A percentile compares a stretch with the other conserved stretches of the same genome.
Conservation (phyloP, 2,329 filamentous ascomycete species). For the Neocucurbitaria cava region DNA sequence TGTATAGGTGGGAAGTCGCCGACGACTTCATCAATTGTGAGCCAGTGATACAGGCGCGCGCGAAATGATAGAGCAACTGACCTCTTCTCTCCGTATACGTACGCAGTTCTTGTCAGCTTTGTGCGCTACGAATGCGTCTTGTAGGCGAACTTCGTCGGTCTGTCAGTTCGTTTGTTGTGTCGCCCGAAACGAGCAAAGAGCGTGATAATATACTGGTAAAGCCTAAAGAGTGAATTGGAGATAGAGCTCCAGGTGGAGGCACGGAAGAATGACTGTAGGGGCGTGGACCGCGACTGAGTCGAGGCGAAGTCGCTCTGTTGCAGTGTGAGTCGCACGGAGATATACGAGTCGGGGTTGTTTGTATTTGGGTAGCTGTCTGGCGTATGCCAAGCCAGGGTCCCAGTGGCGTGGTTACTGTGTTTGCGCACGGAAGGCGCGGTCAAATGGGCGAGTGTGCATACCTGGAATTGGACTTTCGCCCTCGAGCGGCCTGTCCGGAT, state of each 20-base stretch:
- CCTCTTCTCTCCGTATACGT: slow-evolving; percentile 9
- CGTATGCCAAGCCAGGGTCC: slow-evolving; percentile 28
- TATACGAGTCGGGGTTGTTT: slow-evolving; percentile 10
- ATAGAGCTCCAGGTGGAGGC: slow-evolving; percentile 31
- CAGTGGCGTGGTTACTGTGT: slow-evolving; percentile 23
- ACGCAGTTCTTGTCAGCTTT: not conserved
- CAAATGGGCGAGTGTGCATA: slow-evolving; percentile 23
- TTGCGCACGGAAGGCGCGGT: slow-evolving; percentile 28
- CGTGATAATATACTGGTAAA: slow-evolving; percentile 26
- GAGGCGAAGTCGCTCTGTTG: slow-evolving; percentile 12
- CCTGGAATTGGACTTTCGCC: slow-evolving; percentile 8
- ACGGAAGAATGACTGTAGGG: slow-evolving; percentile 27
- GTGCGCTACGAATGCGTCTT: not conserved
- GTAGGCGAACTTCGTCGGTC: slow-evolving; percentile 1
- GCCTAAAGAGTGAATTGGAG: slow-evolving; percentile 47
- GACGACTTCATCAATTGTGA: slow-evolving; percentile 8
- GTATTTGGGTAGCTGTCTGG: slow-evolving; percentile 19
- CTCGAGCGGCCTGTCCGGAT: not conserved
- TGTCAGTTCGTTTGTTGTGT: slow-evolving; percentile 14
- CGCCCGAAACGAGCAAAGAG: slow-evolving; percentile 27
- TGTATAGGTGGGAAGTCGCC: slow-evolving; percentile 1
- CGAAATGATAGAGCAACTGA: slow-evolving; percentile 2
- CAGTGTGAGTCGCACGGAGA: slow-evolving; percentile 22
- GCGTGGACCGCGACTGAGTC: slow-evolving; percentile 9
- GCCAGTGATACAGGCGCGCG: slow-evolving; percentile 8